These are phyloP conservation scores for Chlamydomonas eustigma DNA, from an alignment of 139 green algal genomes.

Conservation along the genomic window DNA sequence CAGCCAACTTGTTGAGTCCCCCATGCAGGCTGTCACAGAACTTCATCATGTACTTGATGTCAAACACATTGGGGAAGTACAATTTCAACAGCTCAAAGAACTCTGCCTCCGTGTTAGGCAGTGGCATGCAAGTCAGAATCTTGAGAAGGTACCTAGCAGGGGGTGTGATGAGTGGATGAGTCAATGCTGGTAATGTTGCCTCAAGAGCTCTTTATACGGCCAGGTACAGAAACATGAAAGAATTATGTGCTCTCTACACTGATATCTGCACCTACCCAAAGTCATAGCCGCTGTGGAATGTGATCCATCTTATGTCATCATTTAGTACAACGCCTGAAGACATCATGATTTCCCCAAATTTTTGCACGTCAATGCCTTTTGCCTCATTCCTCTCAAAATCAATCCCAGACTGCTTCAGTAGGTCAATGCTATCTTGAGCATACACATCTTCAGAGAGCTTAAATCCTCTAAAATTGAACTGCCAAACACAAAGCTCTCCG, in stretches of 20 bases:
- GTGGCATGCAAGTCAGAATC: conserved; percentile 83
- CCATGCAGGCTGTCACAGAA: conserved; percentile 94
- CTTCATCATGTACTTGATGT: conserved; percentile 99
- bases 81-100: conserved; percentile 93
- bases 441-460: conserved; percentile 91
- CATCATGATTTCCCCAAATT: conserved; percentile 97
- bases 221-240: too few species aligned
- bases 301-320: conserved; percentile 75
- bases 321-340: conserved; percentile 94
- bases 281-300: conserved; percentile 39
- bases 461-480: conserved; percentile 99
- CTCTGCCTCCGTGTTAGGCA: conserved; percentile 82
- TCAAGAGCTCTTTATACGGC: too few species aligned
- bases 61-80: conserved; percentile 95
- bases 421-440: conserved; percentile 94
- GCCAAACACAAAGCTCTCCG: conserved; percentile 92
- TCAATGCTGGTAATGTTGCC: too few species aligned
- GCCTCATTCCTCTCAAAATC: conserved; percentile 88
- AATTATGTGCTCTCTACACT: too few species aligned
- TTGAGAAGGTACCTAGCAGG: conserved; percentile 92
- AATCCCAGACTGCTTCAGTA: conserved; percentile 93
- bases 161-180: background rate
- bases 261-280: background rate
- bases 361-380: conserved; percentile 86
- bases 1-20: conserved; percentile 94